Conservation (phyloP, 371 early-diverging fungal genomes). For the Entomophthora muscae region DNA sequence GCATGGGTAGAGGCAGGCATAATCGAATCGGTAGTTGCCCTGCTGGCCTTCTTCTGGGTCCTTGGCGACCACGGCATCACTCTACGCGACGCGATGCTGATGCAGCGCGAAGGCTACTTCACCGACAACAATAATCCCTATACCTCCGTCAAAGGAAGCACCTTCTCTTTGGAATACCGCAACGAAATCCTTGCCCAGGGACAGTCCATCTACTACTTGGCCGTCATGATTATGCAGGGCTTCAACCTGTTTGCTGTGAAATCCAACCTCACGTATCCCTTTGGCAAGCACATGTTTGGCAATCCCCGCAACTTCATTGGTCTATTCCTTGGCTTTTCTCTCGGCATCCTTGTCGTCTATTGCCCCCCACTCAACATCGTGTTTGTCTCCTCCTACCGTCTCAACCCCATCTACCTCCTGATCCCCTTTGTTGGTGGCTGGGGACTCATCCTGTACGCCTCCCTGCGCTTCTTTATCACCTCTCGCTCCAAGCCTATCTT, state of each 20-base stretch:
- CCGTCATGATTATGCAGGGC: constrained; percentile 66
- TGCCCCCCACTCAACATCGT: constrained; percentile 55
- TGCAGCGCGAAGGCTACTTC: constrained; percentile 19
- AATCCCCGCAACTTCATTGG: constrained; percentile 53
- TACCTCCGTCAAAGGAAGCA: constrained; percentile 17
- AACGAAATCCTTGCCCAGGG: constrained; percentile 35
- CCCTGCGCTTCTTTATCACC: constrained; percentile 35
- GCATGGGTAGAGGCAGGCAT: constrained; percentile 74
- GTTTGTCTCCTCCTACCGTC: constrained; percentile 40
- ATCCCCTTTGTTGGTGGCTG: constrained; percentile 64
- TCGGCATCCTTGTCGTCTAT: constrained; percentile 59
- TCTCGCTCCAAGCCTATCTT: constrained; percentile 32
- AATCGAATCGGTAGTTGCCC: constrained; percentile 53
- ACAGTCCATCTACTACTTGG: constrained; percentile 63
- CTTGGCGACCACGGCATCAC: constrained; percentile 27
- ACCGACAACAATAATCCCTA: constrained; percentile 23
- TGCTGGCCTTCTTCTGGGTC: constrained; percentile 58
- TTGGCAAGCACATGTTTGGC: constrained; percentile 63
- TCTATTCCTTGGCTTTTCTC: constrained; percentile 32
- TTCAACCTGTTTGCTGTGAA: constrained; percentile 91
- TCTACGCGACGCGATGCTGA: background rate
- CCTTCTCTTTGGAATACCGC: constrained; percentile 26
- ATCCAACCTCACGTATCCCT: constrained; percentile 50
- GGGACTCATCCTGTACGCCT: constrained; percentile 49
- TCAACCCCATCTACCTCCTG: constrained; percentile 54